Percentiles rank a stretch among this genome's conserved stretches.
Evolutionary conservation across 108 stramenopile genomes (phyloP).

Genomic region (Cyclotella baltica): DNA sequence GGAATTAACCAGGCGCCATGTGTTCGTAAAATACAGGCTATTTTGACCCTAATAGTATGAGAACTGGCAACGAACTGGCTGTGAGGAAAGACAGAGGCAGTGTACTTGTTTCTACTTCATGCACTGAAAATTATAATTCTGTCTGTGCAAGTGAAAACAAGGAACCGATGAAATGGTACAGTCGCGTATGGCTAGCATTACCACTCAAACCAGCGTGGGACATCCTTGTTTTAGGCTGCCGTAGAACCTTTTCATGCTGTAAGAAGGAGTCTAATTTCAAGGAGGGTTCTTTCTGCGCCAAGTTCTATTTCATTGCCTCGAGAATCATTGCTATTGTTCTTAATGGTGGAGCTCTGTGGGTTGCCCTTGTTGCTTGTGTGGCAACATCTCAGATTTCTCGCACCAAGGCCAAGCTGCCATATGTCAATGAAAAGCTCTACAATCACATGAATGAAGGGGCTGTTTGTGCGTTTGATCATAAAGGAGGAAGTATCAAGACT

Average conservation of each 20-base stretch:
- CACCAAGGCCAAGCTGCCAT: slow-evolving; percentile 24
- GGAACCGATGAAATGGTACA: slow-evolving; percentile 13
- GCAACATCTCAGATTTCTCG: slow-evolving; percentile 14
- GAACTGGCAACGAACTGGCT: background rate
- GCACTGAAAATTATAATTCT: slow-evolving; percentile 13
- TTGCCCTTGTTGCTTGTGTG: slow-evolving; percentile 17
- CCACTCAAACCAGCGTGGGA: slow-evolving; percentile 19
- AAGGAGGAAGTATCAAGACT: slow-evolving; percentile 19
- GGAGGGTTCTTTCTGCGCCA: slow-evolving; percentile 3
- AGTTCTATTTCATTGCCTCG: slow-evolving; percentile 10
- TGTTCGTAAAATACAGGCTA: slow-evolving; percentile 9
- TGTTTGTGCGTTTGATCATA: slow-evolving; percentile 38
- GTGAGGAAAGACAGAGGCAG: background rate
- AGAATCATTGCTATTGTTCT: slow-evolving; percentile 14
- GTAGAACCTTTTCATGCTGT: slow-evolving; percentile 9
- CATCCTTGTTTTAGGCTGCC: slow-evolving; percentile 8
- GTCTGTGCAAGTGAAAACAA: slow-evolving; percentile 3
- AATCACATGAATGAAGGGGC: slow-evolving; percentile 24
- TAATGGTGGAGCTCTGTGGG: slow-evolving; percentile 14
- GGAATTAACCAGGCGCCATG: background rate
- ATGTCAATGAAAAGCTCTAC: slow-evolving; percentile 15
- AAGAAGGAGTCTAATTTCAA: slow-evolving; percentile 23
- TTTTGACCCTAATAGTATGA: slow-evolving; percentile 12
- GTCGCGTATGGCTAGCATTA: slow-evolving; percentile 13
- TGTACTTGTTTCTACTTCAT: background rate